These are phyloP conservation scores for Dillenia suffruticosa DNA, from an alignment of 164 flowering plant genomes.

Conservation along the genomic window DNA sequence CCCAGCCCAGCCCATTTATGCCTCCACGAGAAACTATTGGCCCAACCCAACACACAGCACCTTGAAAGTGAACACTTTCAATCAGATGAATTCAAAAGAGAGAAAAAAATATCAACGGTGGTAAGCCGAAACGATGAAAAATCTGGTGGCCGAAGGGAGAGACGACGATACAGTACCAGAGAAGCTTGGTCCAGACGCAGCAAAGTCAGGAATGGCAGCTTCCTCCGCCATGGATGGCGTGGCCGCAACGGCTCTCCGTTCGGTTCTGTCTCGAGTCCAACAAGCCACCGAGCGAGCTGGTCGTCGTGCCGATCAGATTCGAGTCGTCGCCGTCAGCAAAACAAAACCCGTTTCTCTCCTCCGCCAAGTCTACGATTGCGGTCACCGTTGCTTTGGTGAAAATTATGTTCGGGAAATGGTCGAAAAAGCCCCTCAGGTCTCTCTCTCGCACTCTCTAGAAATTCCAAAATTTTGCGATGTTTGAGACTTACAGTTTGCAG, in stretches of 20 bases:
- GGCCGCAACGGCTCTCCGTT: slow-evolving; percentile 63
- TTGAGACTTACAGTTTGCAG: no score
- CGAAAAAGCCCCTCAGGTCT: slow-evolving; percentile 88
- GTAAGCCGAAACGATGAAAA: no score
- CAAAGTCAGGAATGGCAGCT: slow-evolving; percentile 27
- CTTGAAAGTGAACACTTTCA: no score
- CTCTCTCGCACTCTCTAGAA: background rate
- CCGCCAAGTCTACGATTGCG: slow-evolving; percentile 80
- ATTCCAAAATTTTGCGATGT: no score
- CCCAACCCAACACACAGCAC: no score
- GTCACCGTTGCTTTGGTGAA: slow-evolving; percentile 92
- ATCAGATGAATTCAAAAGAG: no score
- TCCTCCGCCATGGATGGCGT: slow-evolving; percentile 39
- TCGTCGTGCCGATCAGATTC: slow-evolving; percentile 44
- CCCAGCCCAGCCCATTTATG: no score
- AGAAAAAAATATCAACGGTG: no score
- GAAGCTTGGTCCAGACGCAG: background rate
- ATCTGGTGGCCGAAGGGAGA: no score
- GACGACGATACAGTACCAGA: no score
- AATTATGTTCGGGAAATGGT: slow-evolving; percentile 91
- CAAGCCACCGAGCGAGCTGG: slow-evolving; percentile 71
- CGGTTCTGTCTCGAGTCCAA: slow-evolving; percentile 62
- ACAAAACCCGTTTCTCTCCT: slow-evolving; percentile 77
- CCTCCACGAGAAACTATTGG: no score
- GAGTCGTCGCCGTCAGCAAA: slow-evolving; percentile 85